These are phyloP conservation scores for Tolypocladium endophyticum DNA, from an alignment of 2,329 filamentous ascomycete species.

Conservation along the genomic window DNA sequence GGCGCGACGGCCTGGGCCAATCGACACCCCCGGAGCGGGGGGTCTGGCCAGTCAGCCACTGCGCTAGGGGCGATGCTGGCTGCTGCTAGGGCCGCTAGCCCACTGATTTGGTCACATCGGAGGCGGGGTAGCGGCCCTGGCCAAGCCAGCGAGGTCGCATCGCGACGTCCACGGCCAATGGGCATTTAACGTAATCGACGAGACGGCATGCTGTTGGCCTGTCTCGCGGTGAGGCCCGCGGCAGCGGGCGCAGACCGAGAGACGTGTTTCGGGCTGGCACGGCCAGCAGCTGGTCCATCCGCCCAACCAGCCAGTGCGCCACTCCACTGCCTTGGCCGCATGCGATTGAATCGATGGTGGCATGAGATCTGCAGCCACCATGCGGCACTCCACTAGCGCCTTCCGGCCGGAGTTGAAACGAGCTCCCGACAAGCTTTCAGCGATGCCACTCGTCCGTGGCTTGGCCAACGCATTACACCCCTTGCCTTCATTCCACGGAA, in stretches of 20 bases:
- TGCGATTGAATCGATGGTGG: neutral
- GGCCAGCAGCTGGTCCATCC: too few species aligned
- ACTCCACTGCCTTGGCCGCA: neutral
- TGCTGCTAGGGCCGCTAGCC: neutral
- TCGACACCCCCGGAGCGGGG: neutral
- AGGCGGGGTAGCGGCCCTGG: neutral
- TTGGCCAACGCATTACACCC: neutral
- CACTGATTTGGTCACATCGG: neutral
- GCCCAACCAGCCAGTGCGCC: neutral
- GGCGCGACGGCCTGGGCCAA: neutral
- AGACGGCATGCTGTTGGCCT: neutral
- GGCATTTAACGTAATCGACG: neutral
- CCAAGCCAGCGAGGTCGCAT: neutral
- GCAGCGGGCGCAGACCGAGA: neutral
- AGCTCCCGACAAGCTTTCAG: neutral
- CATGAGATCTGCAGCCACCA: neutral
- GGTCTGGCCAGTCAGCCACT: neutral
- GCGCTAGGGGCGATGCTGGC: neutral
- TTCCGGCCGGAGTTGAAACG: neutral
- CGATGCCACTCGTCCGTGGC: neutral
- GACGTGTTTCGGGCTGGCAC: neutral
- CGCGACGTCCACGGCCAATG: neutral
- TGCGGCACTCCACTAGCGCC: neutral
- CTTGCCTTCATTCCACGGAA: neutral
- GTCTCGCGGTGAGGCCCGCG: neutral